Conservation (phyloP, 2,329 filamentous ascomycete genomes). For the Pseudogymnoascus sp. region DNA sequence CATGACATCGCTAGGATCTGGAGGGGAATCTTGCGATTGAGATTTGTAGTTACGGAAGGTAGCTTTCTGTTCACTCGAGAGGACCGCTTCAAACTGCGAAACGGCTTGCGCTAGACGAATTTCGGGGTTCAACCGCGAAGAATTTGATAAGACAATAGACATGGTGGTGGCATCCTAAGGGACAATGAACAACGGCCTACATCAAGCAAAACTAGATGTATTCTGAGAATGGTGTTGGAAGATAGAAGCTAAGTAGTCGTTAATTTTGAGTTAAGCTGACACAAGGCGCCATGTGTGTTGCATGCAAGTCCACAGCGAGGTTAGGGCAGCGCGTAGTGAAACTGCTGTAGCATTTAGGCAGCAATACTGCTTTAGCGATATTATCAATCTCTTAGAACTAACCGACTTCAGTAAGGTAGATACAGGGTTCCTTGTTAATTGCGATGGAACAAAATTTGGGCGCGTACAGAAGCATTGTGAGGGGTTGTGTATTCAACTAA, state of each 20-base stretch:
- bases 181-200: neutral
- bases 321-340: neutral
- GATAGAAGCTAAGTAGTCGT: neutral
- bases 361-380: neutral
- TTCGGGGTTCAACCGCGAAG: constrained; percentile 28
- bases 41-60: constrained; percentile 22
- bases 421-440: neutral
- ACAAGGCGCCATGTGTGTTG: neutral
- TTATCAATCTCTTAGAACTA: neutral
- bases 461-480: neutral
- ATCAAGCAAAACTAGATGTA: neutral
- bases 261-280: neutral
- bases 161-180: neutral
- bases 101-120: constrained; percentile 36
- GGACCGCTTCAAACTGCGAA: constrained; percentile 32
- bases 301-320: neutral
- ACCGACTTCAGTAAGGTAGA: neutral
- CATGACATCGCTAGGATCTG: constrained; percentile 33
- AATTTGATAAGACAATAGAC: constrained; percentile 9
- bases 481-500: neutral
- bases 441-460: neutral
- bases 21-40: constrained; percentile 20
- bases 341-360: neutral
- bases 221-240: neutral
- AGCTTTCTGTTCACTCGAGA: constrained; percentile 32